These are phyloP conservation scores for Oenanthe sinensis DNA, from an alignment of 129 eudicot species.

Conservation along the genomic window DNA sequence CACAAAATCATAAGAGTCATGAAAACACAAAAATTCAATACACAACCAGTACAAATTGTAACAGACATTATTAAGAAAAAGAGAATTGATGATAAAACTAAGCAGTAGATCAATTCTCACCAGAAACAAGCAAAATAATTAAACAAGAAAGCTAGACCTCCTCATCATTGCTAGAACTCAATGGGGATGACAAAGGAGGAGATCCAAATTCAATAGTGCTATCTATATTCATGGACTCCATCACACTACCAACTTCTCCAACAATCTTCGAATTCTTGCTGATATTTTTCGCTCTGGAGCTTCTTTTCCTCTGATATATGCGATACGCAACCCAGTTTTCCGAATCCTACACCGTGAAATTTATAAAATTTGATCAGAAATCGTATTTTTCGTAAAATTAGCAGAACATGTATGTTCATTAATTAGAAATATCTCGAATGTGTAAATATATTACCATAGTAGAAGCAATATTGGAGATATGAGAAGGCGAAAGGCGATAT, in stretches of 20 bases:
- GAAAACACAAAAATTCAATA: no score
- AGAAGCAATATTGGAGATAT: not conserved
- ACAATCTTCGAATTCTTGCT: not conserved
- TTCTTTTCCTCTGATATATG: slow-evolving; percentile 17
- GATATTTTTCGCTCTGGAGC: not conserved
- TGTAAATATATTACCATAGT: slow-evolving; percentile 21
- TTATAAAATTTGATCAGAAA: slow-evolving; percentile 9
- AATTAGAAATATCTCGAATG: slow-evolving; percentile 20
- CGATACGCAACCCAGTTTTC: slow-evolving; percentile 26
- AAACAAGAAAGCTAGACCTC: not conserved
- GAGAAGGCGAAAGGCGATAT: slow-evolving; percentile 14
- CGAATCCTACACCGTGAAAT: not conserved
- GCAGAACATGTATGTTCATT: no score
- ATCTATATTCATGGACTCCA: not conserved
- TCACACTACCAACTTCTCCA: not conserved
- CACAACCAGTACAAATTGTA: no score
- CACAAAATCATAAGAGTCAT: no score
- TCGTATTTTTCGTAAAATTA: not conserved
- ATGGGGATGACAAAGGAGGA: slow-evolving; percentile 1
- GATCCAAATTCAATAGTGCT: not conserved
- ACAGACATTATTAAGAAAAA: not conserved
- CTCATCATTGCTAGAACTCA: not conserved
- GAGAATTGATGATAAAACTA: not conserved
- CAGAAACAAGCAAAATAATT: not conserved
- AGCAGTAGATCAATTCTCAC: not conserved